Conservation (phyloP, 2,329 filamentous ascomycete species). For the Periconia sp. region DNA sequence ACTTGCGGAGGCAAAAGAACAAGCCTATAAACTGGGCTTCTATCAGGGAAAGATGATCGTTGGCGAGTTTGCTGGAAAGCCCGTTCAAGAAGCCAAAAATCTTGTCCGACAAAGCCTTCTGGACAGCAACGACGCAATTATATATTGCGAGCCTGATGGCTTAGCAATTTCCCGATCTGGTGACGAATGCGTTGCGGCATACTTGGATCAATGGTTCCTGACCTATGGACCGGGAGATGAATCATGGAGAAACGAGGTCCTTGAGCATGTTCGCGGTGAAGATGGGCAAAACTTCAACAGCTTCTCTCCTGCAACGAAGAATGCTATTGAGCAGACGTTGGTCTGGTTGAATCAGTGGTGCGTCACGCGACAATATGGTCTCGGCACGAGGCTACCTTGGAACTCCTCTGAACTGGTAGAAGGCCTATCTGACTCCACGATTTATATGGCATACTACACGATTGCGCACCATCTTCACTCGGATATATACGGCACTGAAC, state of each 20-base stretch:
- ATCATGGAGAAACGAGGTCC: conserved; percentile 73
- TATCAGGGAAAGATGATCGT: conserved; percentile 90
- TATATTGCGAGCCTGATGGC: conserved; percentile 90
- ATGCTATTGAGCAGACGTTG: conserved; percentile 76
- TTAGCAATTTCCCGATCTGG: conserved; percentile 83
- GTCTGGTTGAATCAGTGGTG: conserved; percentile 88
- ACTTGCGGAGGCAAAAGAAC: conserved; percentile 89
- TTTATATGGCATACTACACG: conserved; percentile 78
- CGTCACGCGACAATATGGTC: conserved; percentile 84
- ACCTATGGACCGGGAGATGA: conserved; percentile 74
- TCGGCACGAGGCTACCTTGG: conserved; percentile 94
- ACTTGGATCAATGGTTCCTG: conserved; percentile 96
- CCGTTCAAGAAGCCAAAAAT: conserved; percentile 82
- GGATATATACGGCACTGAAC: conserved; percentile 77
- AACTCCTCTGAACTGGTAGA: conserved; percentile 89
- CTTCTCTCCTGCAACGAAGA: conserved; percentile 63
- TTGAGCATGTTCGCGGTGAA: conserved; percentile 43
- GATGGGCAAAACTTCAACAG: conserved; percentile 72
- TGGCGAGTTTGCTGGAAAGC: conserved; percentile 83
- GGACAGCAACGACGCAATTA: conserved; percentile 83
- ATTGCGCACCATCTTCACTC: conserved; percentile 78
- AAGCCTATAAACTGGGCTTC: conserved; percentile 95
- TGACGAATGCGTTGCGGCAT: conserved; percentile 89
- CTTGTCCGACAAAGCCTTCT: conserved; percentile 76
- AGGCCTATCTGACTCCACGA: conserved; percentile 84